Evolutionary conservation across 768 basidiomycete species (phyloP).

Genomic region (Russula vinacea): DNA sequence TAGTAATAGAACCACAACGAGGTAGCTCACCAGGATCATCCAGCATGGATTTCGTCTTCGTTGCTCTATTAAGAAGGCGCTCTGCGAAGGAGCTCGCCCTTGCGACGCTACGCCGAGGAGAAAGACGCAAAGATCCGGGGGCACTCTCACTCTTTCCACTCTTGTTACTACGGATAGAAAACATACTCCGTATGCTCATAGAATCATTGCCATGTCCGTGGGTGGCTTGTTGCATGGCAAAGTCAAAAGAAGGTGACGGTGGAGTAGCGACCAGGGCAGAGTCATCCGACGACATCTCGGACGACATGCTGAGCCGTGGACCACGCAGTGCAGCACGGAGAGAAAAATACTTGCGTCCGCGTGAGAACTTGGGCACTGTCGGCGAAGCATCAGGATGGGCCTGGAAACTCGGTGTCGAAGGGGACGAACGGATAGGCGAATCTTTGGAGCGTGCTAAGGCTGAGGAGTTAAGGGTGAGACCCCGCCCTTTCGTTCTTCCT

Average conservation of each 20-base stretch:
- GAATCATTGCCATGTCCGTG: slow-evolving; percentile 29
- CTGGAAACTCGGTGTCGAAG: slow-evolving; percentile 25
- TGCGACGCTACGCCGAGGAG: slow-evolving; percentile 28
- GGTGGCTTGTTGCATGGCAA: slow-evolving; percentile 29
- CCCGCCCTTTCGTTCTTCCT: slow-evolving; percentile 19
- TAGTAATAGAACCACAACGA: neutral
- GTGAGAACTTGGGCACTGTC: slow-evolving; percentile 48
- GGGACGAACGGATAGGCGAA: slow-evolving; percentile 19
- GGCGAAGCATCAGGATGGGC: slow-evolving; percentile 34
- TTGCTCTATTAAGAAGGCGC: slow-evolving; percentile 26
- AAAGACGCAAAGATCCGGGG: slow-evolving; percentile 23
- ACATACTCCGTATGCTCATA: slow-evolving; percentile 31
- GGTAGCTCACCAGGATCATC: slow-evolving; percentile 24
- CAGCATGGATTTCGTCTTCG: slow-evolving; percentile 27
- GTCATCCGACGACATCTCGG: slow-evolving; percentile 66
- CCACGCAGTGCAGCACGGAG: slow-evolving; percentile 45
- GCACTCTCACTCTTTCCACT: slow-evolving; percentile 24
- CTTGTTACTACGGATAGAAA: slow-evolving; percentile 26
- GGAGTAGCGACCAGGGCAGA: slow-evolving; percentile 60
- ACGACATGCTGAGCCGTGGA: slow-evolving; percentile 57
- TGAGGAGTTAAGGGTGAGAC: slow-evolving; percentile 16
- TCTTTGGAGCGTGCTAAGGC: neutral
- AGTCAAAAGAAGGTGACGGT: slow-evolving; percentile 40
- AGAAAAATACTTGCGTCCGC: slow-evolving; percentile 32
- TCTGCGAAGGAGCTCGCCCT: slow-evolving; percentile 30